phyloP scores from a whole-genome alignment of 2,329 filamentous ascomycete species.

The Aureobasidium uvarum region DNA sequence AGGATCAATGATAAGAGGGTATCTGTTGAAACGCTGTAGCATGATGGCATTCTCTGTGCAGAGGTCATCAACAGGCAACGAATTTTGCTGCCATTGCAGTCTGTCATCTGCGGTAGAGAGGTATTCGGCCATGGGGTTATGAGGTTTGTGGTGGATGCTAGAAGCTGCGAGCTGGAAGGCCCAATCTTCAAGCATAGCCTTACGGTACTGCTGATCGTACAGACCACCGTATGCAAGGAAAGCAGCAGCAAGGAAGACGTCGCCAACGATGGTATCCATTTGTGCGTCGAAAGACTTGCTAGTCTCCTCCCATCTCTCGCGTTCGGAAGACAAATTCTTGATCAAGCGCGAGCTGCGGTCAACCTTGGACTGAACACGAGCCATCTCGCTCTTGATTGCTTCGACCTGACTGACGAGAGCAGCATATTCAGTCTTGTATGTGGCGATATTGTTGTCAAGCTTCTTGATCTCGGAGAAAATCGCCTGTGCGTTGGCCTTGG shows the following conservation, averaged over 20 bases:
- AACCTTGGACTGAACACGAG: conserved; percentile 94
- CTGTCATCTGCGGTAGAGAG: conserved; percentile 95
- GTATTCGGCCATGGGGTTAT: conserved; percentile 94
- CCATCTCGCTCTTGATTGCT: conserved; percentile 96
- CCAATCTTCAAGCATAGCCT: conserved; percentile 98
- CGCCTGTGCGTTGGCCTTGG: conserved; percentile 87
- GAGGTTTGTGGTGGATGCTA: conserved; percentile 88
- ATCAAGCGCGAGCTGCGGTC: conserved; percentile 91
- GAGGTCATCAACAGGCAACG: conserved; percentile 89
- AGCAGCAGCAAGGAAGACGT: conserved; percentile 92
- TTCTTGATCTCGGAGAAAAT: conserved; percentile 82
- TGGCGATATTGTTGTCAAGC: conserved; percentile 86
- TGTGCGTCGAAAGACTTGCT: conserved; percentile 98
- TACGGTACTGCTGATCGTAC: conserved; percentile 97
- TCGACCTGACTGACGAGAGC: conserved; percentile 95
- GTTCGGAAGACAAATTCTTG: conserved; percentile 91
- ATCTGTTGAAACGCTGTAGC: conserved; percentile 95
- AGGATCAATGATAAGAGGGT: conserved; percentile 96
- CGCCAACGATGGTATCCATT: conserved; percentile 92
- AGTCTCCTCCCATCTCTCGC: conserved; percentile 90
- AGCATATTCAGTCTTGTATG: conserved; percentile 95
- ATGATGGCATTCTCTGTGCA: conserved; percentile 99
- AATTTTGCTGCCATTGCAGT: conserved; percentile 91
- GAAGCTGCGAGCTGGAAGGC: conserved; percentile 87
- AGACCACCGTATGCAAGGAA: conserved; percentile 96